phyloP scores from a whole-genome alignment of 306 rosid species.

The peach (Prunus persica) region DNA sequence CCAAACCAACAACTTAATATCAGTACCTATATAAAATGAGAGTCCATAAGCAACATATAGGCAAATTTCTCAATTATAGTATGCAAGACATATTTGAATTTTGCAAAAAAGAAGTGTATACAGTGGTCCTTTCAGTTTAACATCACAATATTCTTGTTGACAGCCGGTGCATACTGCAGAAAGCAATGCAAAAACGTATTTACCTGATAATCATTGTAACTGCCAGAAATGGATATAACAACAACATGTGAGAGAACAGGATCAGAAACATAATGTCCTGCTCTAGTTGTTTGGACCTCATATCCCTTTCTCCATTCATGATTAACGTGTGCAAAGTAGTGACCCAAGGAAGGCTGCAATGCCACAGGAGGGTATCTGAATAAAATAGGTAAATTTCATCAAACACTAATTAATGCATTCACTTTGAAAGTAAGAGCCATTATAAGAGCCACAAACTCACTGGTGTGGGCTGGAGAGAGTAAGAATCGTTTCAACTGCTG shows the following conservation, averaged over 20 bases:
- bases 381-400: constrained; percentile 39
- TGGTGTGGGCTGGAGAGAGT: constrained; percentile 96
- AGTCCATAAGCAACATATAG: constrained; percentile 14
- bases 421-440: constrained; percentile 17
- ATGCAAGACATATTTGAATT: background rate
- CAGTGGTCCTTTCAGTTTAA: constrained; percentile 20
- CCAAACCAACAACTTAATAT: background rate
- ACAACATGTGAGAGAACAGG: constrained; percentile 76
- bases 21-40: background rate
- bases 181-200: constrained; percentile 7
- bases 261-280: constrained; percentile 62
- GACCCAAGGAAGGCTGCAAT: constrained; percentile 93
- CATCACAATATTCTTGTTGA: constrained; percentile 8
- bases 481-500: constrained; percentile 86
- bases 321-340: constrained; percentile 77
- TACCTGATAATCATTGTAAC: constrained; percentile 94
- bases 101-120: constrained; percentile 16
- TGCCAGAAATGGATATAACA: constrained; percentile 86
- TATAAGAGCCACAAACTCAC: constrained; percentile 41
- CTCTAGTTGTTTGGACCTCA: constrained; percentile 54
- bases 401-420: constrained; percentile 31
- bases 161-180: constrained; percentile 2
- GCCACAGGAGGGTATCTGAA: constrained; percentile 98
- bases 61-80: constrained; percentile 9
- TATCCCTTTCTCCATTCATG: constrained; percentile 84